phyloP scores from a whole-genome alignment of 2,329 filamentous ascomycete species.

The Blastomyces gilchristii region DNA sequence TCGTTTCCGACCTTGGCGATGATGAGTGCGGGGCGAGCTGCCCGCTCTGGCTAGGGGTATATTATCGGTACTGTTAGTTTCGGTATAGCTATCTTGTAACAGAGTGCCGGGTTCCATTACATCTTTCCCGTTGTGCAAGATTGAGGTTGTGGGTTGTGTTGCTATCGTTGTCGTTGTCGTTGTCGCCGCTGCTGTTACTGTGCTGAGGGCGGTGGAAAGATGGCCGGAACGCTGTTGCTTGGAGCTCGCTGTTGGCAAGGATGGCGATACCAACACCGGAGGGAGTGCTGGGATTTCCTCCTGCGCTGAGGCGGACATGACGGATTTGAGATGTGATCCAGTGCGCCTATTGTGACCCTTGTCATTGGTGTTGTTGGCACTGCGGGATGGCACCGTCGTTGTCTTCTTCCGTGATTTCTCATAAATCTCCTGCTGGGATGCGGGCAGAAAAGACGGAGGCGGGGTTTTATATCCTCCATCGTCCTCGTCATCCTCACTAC shows the following conservation, averaged over 20 bases:
- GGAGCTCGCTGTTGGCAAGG: neutral
- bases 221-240: neutral
- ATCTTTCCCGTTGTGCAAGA: neutral
- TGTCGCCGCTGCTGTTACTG: neutral
- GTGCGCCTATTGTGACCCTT: neutral
- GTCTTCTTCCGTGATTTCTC: neutral
- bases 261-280: neutral
- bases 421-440: neutral
- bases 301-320: neutral
- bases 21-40: neutral
- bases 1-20: constrained; percentile 3
- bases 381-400: too few species aligned
- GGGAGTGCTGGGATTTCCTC: neutral
- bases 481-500: neutral
- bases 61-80: neutral
- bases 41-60: neutral
- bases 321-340: constrained; percentile 3
- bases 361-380: neutral
- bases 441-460: neutral
- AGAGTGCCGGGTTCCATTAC: neutral
- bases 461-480: neutral
- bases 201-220: neutral
- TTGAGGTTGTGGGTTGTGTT: neutral
- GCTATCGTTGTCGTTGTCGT: neutral
- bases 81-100: neutral